Base-by-base conservation (phyloP, 2,329 filamentous ascomycete genomes). In the Clarireedia sp. region DNA sequence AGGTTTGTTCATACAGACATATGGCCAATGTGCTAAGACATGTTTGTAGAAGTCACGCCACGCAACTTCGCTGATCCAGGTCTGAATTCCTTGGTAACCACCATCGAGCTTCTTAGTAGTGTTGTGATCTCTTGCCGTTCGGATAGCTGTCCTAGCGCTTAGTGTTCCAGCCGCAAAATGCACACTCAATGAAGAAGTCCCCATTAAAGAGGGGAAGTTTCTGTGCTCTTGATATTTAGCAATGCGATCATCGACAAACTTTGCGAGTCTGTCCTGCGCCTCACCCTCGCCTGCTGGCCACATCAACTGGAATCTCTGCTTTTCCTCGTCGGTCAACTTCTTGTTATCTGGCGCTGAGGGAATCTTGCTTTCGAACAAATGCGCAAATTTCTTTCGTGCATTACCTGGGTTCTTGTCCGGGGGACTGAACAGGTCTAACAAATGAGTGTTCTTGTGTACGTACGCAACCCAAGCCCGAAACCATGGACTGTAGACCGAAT, bases 11-110 rank as follows among this genome's bases (percentile, higher is more conserved):
- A 89, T 88, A 67, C 85, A 89, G 6, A 90, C 76, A 64, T 90
- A 91, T 0, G 91, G 91, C 89, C 89, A 95, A 58, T 91, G 75
- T 0, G 85, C 87, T 5, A 96, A 72, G 3, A 96, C 87, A 67
- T 94, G 88, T 65, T 85, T 89, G 72, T 95, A 95, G 66, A 95
- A 95, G 65, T 95, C 89, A 14, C 89, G 77, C 89, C 89, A 94
- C 0, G 88, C 89, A 3, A 95, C 77, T 69, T 95, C 89, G 52
- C 84, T 84, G 60, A 94, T 89, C 89, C 89, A 95, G 0, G 77
- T 75, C 50, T 79, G 75, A 55, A 88, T 85, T 0, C 87, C 88
- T 16, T 80, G 71, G 19, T 79, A 77, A 0, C 86, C 86, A 1
- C 74, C 80, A 57, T 90, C 81, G 1, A 95, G 76, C 56, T 82